These are phyloP conservation scores for Wallemia hederae DNA, from an alignment of 1,284 basidiomycete genomes.

Conservation along the genomic window DNA sequence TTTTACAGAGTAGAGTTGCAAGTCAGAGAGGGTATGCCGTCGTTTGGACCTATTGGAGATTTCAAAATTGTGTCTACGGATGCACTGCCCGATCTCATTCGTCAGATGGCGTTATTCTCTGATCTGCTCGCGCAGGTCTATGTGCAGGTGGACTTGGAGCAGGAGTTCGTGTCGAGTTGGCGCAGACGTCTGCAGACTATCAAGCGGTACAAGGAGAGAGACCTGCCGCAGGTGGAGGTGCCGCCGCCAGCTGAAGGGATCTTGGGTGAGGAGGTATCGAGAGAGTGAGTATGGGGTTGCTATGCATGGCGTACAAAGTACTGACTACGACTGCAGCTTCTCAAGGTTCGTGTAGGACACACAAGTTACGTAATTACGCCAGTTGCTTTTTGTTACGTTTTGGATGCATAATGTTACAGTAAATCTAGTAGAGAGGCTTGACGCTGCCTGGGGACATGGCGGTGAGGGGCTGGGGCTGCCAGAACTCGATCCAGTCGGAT, in stretches of 20 bases:
- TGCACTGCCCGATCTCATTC: slow-evolving; percentile 47
- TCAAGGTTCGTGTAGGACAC: neutral
- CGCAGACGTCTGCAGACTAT: slow-evolving; percentile 46
- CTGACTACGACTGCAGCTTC: neutral
- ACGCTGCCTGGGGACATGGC: neutral
- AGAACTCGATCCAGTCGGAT: neutral
- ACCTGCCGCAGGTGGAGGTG: slow-evolving; percentile 7
- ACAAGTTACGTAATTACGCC: no score
- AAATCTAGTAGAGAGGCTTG: neutral
- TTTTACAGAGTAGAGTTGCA: slow-evolving; percentile 79
- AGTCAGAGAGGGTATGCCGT: slow-evolving; percentile 53
- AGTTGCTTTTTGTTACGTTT: neutral
- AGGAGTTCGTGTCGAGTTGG: slow-evolving; percentile 72
- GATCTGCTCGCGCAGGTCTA: slow-evolving; percentile 71
- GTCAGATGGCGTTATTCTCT: slow-evolving; percentile 54
- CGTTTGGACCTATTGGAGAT: slow-evolving; percentile 63
- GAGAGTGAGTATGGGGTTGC: slow-evolving; percentile 12
- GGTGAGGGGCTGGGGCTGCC: neutral
- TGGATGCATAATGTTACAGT: neutral
- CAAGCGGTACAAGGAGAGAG: slow-evolving; percentile 24
- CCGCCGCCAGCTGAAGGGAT: slow-evolving; percentile 15
- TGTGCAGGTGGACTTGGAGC: slow-evolving; percentile 42
- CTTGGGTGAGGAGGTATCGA: slow-evolving; percentile 16
- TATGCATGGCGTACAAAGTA: neutral
- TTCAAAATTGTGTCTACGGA: slow-evolving; percentile 74